phyloP scores from a whole-genome alignment of 2,329 filamentous ascomycete genomes.

The Pezicula radicicola region DNA sequence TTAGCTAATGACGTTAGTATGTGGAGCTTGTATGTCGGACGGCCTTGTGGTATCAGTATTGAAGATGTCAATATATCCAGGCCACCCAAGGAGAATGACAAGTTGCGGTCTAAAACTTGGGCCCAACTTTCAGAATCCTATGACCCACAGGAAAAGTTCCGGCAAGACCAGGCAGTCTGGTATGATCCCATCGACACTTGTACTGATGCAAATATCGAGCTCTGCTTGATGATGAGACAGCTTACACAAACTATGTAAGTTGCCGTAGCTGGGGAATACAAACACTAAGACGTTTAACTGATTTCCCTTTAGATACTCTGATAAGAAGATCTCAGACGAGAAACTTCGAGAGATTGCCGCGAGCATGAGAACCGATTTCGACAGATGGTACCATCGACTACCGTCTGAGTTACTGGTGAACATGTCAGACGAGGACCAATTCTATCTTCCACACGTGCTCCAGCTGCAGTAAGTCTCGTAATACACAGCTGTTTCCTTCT shows the following conservation, averaged over 20 bases:
- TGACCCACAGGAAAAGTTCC: background rate
- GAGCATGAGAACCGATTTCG: constrained; percentile 5
- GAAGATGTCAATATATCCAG: constrained; percentile 6
- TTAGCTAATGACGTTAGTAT: constrained; percentile 2
- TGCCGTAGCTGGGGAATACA: background rate
- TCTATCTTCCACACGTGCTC: constrained; percentile 7
- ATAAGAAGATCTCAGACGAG: constrained; percentile 3
- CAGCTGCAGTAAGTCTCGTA: constrained; percentile 7
- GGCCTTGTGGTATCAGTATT: constrained; percentile 5
- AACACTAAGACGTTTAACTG: background rate
- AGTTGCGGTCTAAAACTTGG: background rate
- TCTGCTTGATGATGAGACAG: constrained; percentile 9
- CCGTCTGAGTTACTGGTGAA: constrained; percentile 5
- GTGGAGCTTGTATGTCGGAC: constrained; percentile 9
- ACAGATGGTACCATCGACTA: constrained; percentile 3
- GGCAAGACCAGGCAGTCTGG: background rate
- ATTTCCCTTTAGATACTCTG: constrained; percentile 3
- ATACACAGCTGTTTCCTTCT: background rate
- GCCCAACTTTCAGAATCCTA: background rate
- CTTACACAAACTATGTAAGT: constrained; percentile 6
- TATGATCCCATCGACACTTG: constrained; percentile 5
- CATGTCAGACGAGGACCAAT: constrained; percentile 3
- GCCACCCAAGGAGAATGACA: background rate
- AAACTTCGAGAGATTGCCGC: constrained; percentile 5
- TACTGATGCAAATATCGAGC: constrained; percentile 5